These are phyloP conservation scores for Platismatia glauca DNA, from an alignment of 495 filamentous ascomycete species.

Conservation along the genomic window DNA sequence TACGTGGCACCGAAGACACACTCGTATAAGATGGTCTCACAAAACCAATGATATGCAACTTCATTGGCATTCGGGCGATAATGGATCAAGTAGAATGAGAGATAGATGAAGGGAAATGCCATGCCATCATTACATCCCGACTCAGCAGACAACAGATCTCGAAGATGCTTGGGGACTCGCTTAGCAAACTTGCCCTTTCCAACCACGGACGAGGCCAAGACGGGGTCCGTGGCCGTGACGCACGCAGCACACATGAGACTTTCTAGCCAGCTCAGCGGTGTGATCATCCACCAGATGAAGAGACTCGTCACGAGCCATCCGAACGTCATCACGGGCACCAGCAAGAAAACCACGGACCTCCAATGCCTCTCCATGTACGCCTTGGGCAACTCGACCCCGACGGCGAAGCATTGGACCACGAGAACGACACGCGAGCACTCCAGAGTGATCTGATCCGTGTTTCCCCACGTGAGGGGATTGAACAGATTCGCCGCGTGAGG, in stretches of 20 bases:
- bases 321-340: slow-evolving; percentile 94
- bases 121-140: slow-evolving; percentile 99
- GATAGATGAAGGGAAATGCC: slow-evolving; percentile 98
- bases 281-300: slow-evolving; percentile 96
- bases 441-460: slow-evolving; percentile 87
- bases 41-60: slow-evolving; percentile 82
- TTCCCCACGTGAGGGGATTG: slow-evolving; percentile 78
- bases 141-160: slow-evolving; percentile 91
- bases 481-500: slow-evolving; percentile 91
- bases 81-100: slow-evolving; percentile 77
- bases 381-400: slow-evolving; percentile 96
- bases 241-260: slow-evolving; percentile 81
- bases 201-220: slow-evolving; percentile 94
- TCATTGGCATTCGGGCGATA: slow-evolving; percentile 58
- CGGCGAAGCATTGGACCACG: slow-evolving; percentile 98
- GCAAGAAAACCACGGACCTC: slow-evolving; percentile 79
- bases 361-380: slow-evolving; percentile 97
- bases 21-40: slow-evolving; percentile 86
- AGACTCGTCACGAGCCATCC: slow-evolving; percentile 92
- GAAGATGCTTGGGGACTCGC: slow-evolving; percentile 90
- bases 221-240: slow-evolving; percentile 95
- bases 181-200: slow-evolving; percentile 99
- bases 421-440: slow-evolving; percentile 96
- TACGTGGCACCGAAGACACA: slow-evolving; percentile 89
- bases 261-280: slow-evolving; percentile 75